Evolutionary conservation across 148 eudicot species (phyloP), one percentile per base, ranked within the genome.

Genomic region (Chenopodium berlandieri): DNA sequence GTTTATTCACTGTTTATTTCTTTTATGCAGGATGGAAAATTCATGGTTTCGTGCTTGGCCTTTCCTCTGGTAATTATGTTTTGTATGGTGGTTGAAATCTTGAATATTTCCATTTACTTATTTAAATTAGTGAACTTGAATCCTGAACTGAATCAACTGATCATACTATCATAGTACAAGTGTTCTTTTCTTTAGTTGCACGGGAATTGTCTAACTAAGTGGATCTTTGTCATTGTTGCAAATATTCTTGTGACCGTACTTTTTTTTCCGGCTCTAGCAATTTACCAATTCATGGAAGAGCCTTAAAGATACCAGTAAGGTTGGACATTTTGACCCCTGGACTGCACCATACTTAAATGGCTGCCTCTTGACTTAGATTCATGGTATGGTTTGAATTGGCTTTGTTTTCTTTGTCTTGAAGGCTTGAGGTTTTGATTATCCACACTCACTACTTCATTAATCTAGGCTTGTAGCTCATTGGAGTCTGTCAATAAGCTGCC

Each of bases 41-140:
- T 94, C 87, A 97, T 97, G 98, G 94, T 94, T 76, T 98, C 98
- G 58, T 97, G 99, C 90, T 84, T 91, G 86, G 98, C 93, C 44
- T 97, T 54, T 89, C 99, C 99, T 73, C 97, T 87, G 87, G 98
- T 93, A 84, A 46, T 90, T 85, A 60, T 75, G 30, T 23, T n/a
- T 73, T 64, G 37, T 66, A 44, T 37, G 17, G 64, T 65, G 70
- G 22, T 77, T 71, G 44, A 5, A 40, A 40, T 40, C 44, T 6
- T 40, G 44, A 40, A 17, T 12, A 20, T 62, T 12, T 74, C 50
- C 48, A 73, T 48, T 50, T 40, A 40, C 44, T 40, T 5, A 40
- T 40, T 40, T 40, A 40, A 40, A 40, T 40, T 34, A 44, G 14
- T 77, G 75, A 54, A 46, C 23, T 44, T 34, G 27, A 25, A 75